phyloP scores from a whole-genome alignment of 306 rosid genomes.

The Rosa chinensis region DNA sequence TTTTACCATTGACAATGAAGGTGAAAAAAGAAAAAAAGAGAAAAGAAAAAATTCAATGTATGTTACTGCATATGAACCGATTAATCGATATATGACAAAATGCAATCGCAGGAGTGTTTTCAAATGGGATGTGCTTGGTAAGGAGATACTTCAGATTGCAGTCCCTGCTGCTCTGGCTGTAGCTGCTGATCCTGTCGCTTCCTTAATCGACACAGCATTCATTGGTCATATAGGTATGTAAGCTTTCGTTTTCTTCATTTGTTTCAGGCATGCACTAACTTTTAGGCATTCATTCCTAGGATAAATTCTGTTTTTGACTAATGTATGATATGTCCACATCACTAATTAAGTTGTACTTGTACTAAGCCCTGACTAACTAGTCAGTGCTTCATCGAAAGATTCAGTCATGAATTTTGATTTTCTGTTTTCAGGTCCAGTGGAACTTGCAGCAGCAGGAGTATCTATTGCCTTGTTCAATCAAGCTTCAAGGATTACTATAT shows the following conservation, averaged over 20 bases:
- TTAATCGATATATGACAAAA: background rate
- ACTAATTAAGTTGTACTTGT: background rate
- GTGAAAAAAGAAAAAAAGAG: background rate
- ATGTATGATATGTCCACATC: background rate
- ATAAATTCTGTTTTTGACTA: background rate
- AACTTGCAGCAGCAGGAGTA: constrained; percentile 95
- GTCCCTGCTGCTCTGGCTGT: constrained; percentile 91
- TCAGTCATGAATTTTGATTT: background rate
- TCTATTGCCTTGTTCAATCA: constrained; percentile 91
- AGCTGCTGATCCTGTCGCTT: constrained; percentile 98
- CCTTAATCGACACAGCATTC: constrained; percentile 94
- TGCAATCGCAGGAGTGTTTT: constrained; percentile 54
- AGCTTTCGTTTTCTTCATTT: background rate
- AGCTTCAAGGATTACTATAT: constrained; percentile 93
- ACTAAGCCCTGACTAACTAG: background rate
- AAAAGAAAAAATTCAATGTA: background rate
- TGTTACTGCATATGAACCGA: background rate
- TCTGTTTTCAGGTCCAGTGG: constrained; percentile 64
- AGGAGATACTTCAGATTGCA: constrained; percentile 83
- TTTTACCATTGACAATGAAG: background rate
- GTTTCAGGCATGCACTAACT: background rate
- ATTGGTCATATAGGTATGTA: constrained; percentile 85
- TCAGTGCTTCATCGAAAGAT: background rate
- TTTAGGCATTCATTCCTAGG: background rate
- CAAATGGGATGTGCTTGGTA: constrained; percentile 69